Percentiles rank a stretch among this genome's conserved stretches.
Conservation (phyloP, 805 yeast species). For the Metschnikowia orientalis region DNA sequence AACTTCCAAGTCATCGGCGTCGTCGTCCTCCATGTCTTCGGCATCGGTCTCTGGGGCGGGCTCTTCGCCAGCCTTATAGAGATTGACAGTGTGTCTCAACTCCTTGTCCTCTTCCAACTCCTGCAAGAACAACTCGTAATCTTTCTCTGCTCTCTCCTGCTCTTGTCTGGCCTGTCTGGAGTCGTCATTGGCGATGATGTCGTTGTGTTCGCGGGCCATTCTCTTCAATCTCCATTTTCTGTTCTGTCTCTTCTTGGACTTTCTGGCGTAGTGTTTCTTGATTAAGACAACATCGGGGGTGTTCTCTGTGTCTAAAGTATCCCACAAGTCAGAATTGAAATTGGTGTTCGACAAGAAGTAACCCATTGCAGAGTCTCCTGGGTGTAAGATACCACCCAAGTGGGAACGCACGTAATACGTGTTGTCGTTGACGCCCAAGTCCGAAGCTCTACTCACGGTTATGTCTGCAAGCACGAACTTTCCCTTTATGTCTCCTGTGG, state of each 20-base stretch:
- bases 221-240: slow-evolving; percentile 91
- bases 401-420: slow-evolving; percentile 86
- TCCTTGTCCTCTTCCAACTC: slow-evolving; percentile 97
- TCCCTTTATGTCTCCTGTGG: slow-evolving; percentile 75
- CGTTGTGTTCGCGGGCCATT: slow-evolving; percentile 95
- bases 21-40: slow-evolving; percentile 49
- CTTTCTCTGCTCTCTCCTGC: slow-evolving; percentile 87
- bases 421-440: slow-evolving; percentile 80
- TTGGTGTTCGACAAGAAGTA: slow-evolving; percentile 82
- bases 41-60: slow-evolving; percentile 37
- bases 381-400: slow-evolving; percentile 89
- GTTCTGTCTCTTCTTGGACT: slow-evolving; percentile 67
- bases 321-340: slow-evolving; percentile 85
- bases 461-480: slow-evolving; percentile 82
- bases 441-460: slow-evolving; percentile 84
- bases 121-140: slow-evolving; percentile 92
- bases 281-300: slow-evolving; percentile 84
- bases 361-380: slow-evolving; percentile 95
- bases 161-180: slow-evolving; percentile 80
- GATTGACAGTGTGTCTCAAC: slow-evolving; percentile 81
- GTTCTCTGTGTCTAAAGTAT: slow-evolving; percentile 54
- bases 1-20: slow-evolving; percentile 82
- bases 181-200: slow-evolving; percentile 69
- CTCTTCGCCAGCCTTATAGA: slow-evolving; percentile 62
- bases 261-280: slow-evolving; percentile 83